Conservation (phyloP, 495 filamentous ascomycete species). For the Podospora conica region DNA sequence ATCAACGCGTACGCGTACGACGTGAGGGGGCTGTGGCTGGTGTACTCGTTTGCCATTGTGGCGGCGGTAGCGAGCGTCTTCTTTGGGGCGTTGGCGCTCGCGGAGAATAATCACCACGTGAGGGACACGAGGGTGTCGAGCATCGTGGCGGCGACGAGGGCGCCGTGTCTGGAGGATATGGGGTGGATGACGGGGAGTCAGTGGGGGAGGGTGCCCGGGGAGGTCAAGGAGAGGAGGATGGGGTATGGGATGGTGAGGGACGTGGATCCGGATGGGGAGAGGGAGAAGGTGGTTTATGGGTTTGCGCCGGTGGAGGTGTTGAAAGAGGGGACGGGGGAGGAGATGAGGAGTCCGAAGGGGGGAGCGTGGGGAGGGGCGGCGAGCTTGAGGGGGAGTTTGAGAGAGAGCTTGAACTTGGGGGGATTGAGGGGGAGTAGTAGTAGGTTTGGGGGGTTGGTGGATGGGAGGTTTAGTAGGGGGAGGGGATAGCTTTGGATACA, state of each 20-base stretch:
- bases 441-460: background rate
- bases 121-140: slow-evolving; percentile 20
- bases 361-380: background rate
- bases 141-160: slow-evolving; percentile 26
- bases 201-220: slow-evolving; percentile 25
- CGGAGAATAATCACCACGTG: slow-evolving; percentile 23
- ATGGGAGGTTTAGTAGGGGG: background rate
- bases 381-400: background rate
- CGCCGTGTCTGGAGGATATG: slow-evolving; percentile 22
- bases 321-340: slow-evolving; percentile 11
- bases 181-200: slow-evolving; percentile 21
- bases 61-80: slow-evolving; percentile 13
- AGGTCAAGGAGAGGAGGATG: slow-evolving; percentile 15
- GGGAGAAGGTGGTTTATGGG: background rate
- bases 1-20: slow-evolving; percentile 23
- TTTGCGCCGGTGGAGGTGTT: background rate
- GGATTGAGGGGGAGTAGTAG: background rate
- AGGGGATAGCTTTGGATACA: background rate
- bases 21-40: slow-evolving; percentile 24
- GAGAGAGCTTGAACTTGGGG: too few relatives aligned
- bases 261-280: slow-evolving; percentile 9
- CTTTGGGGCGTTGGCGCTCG: slow-evolving; percentile 21
- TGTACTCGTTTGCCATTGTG: slow-evolving; percentile 21
- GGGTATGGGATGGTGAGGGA: slow-evolving; percentile 24
- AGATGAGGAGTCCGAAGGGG: background rate